Evolutionary conservation across 2,329 filamentous ascomycete species (phyloP), one percentile per base, ranked within the genome.

Genomic region (Fusarium sp.): DNA sequence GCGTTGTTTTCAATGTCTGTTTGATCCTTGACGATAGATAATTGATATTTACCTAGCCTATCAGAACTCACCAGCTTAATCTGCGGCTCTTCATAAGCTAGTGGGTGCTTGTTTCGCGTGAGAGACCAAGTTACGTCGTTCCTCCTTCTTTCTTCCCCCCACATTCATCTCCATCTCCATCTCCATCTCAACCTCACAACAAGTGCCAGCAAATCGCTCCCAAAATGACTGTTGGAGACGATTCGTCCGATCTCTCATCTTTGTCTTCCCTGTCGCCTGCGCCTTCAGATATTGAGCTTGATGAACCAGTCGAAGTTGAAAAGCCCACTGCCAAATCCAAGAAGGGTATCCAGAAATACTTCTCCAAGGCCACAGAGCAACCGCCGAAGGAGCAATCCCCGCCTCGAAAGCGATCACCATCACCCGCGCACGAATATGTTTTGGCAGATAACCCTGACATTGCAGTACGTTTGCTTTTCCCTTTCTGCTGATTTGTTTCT

Each of bases 381-480:
- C 71, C 82, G 59, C 77, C 82, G 70, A 84, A 83, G 76, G 82
- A 86, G 70, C 78, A 81, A 49, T 85, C 87, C 67, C 87, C 87
- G 54, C 82, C 87, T 70, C 87, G 86, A 71, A 96, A 95, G 81
- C 84, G 94, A 74, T 88, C 90, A 54, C 88, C 92, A 17, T 97
- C 93, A 66, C 94, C 94, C 67, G 88, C 92, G 9, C 94, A 97
- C 76, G 92, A 97, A 82, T 91, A 90, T 76, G 89, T 92, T 25
- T 81, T 97, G 53, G 92, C 92, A 61, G 94, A 98, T 75, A 97
- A 96, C 76, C 85, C 90, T 61, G 90, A 95, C 73, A 93, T 98
- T 79, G 90, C 94, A 69, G 93, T 97, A 84, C 78, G 93, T 91
- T 17, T 23, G n/a, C 32, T 42, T 35, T 9, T 46, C 6, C 17